Conservation (phyloP, 2,329 filamentous ascomycete species). For the Huntiella bhutanensis region DNA sequence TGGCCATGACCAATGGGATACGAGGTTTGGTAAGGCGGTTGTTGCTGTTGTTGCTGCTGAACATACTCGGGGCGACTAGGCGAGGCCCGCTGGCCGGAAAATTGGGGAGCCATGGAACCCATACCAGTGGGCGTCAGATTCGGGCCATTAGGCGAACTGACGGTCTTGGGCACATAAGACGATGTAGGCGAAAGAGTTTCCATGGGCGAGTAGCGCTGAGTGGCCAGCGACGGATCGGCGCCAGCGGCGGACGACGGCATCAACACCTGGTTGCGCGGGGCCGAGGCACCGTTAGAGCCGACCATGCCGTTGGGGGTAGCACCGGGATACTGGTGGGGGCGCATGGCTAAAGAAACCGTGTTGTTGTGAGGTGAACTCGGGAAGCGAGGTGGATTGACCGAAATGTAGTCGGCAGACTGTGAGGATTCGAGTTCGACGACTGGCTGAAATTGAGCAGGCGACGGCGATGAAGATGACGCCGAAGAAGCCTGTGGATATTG, state of each 20-base stretch:
- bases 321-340: conserved; percentile 54
- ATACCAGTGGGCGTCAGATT: conserved; percentile 73
- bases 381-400: not conserved
- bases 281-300: conserved; percentile 34
- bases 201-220: conserved; percentile 92
- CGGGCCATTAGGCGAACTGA: conserved; percentile 41
- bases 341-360: conserved; percentile 54
- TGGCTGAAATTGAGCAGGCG: too few relatives aligned
- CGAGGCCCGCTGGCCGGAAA: conserved; percentile 47
- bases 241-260: conserved; percentile 20
- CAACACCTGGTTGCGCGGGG: conserved; percentile 25
- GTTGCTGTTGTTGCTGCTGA: conserved; percentile 16
- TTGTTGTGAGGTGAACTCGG: not conserved
- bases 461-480: not conserved
- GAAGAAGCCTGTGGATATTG: not conserved
- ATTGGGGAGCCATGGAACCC: conserved; percentile 54
- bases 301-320: conserved; percentile 21
- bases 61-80: conserved; percentile 51
- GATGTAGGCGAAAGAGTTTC: conserved; percentile 66
- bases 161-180: conserved; percentile 51
- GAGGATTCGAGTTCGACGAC: too few relatives aligned
- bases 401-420: too few relatives aligned
- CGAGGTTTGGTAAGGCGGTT: conserved; percentile 1
- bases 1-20: conserved; percentile 3
- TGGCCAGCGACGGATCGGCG: conserved; percentile 55